These are phyloP conservation scores for Citrus cavaleriei DNA, from an alignment of 345 rosid genomes.

Conservation along the genomic window DNA sequence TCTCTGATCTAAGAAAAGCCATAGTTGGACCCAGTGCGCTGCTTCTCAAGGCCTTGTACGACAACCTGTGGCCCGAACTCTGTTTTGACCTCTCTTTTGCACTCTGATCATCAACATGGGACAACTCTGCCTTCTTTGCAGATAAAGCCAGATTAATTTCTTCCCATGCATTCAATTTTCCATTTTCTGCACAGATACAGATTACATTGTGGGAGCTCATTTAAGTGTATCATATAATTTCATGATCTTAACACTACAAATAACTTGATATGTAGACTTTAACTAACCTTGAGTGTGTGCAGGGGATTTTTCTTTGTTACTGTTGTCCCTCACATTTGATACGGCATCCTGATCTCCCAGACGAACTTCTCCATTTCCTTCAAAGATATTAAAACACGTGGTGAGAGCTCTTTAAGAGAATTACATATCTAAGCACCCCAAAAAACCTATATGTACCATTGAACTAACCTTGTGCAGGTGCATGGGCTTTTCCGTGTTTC, in stretches of 20 bases:
- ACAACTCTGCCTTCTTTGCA: constrained; percentile 64
- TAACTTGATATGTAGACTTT: background rate
- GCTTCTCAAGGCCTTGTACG: constrained; percentile 63
- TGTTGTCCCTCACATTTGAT: background rate
- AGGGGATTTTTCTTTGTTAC: background rate
- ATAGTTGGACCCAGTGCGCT: constrained; percentile 85
- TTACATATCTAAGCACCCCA: background rate
- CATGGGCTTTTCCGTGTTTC: constrained; percentile 17
- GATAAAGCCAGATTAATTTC: constrained; percentile 57
- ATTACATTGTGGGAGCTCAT: background rate
- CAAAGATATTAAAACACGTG: background rate
- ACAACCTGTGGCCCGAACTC: constrained; percentile 53
- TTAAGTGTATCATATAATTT: background rate
- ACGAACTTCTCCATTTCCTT: constrained; percentile 44
- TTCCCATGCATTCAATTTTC: constrained; percentile 55
- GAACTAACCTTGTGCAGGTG: constrained; percentile 47
- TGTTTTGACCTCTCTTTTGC: constrained; percentile 38
- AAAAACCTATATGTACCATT: background rate
- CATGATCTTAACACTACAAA: background rate
- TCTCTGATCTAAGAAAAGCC: constrained; percentile 71
- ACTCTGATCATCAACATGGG: constrained; percentile 52
- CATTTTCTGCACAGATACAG: constrained; percentile 43
- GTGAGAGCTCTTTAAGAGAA: background rate
- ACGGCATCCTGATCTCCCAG: background rate
- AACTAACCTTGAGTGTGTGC: background rate